phyloP scores from a whole-genome alignment of 176 grass and related monocot genomes.

The Elaeis guineensis region DNA sequence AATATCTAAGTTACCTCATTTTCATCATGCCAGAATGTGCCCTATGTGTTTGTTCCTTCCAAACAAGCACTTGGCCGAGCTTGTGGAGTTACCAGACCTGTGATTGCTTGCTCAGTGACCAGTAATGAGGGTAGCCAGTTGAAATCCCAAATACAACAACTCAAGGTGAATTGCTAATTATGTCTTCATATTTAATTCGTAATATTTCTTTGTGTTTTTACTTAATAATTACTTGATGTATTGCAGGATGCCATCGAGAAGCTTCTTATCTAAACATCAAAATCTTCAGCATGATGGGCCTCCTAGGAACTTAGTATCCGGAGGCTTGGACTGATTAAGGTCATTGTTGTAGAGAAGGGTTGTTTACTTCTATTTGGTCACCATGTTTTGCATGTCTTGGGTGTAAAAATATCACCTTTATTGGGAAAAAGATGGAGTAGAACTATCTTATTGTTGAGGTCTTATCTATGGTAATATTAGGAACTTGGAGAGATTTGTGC shows the following conservation, averaged over 20 bases:
- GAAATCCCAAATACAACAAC: conserved; percentile 12
- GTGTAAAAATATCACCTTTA: too few relatives aligned
- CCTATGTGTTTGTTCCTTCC: conserved; percentile 6
- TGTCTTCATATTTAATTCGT: background rate
- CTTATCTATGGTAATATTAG: too few relatives aligned
- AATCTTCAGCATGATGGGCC: conserved; percentile 3
- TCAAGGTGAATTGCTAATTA: background rate
- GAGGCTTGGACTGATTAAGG: too few relatives aligned
- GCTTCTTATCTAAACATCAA: background rate
- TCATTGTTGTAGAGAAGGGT: too few relatives aligned
- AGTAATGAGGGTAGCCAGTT: conserved; percentile 3
- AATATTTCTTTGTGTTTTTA: background rate
- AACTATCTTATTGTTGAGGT: too few relatives aligned
- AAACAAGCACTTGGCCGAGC: conserved; percentile 6
- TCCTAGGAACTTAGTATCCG: background rate
- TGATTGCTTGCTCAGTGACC: conserved; percentile 2
- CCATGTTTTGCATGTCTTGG: too few relatives aligned
- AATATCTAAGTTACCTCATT: background rate
- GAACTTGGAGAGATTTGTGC: too few relatives aligned
- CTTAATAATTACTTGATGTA: background rate
- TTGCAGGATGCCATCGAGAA: conserved; percentile 2
- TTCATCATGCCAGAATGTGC: background rate
- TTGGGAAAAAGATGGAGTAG: too few relatives aligned
- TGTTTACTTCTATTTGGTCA: too few relatives aligned
- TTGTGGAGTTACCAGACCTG: conserved; percentile 6